These are phyloP conservation scores for Hemisphaericaspora xylofermentans DNA, from an alignment of 1,139 yeast species.

Conservation along the genomic window DNA sequence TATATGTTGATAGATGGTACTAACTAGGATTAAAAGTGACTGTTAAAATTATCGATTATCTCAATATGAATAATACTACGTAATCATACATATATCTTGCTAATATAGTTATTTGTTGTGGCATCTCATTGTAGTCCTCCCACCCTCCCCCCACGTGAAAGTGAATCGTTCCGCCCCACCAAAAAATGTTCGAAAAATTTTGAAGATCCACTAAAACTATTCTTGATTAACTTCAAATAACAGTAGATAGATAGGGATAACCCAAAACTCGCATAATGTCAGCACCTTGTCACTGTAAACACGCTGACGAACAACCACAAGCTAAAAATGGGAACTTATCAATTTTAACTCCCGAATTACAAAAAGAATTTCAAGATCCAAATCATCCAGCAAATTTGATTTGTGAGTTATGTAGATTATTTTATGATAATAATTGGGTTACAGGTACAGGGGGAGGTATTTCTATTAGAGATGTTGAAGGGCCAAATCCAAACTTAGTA, in stretches of 20 bases:
- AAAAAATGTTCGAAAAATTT: no score
- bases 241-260: not conserved
- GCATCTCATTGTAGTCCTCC: no score
- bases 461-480: slow-evolving; percentile 63
- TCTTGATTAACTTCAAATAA: not conserved
- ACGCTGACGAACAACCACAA: slow-evolving; percentile 4
- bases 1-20: no score
- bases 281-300: slow-evolving; percentile 20
- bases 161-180: no score
- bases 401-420: slow-evolving; percentile 75
- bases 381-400: slow-evolving; percentile 82
- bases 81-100: no score
- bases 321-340: slow-evolving; percentile 2
- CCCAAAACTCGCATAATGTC: slow-evolving; percentile 12
- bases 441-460: slow-evolving; percentile 97
- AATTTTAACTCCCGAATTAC: slow-evolving; percentile 12
- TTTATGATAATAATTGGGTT: slow-evolving; percentile 86
- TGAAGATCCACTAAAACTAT: not conserved
- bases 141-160: no score
- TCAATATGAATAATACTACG: no score
- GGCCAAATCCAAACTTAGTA: slow-evolving; percentile 46
- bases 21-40: no score
- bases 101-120: no score
- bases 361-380: slow-evolving; percentile 39
- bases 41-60: no score